Conservation (phyloP, 805 yeast species). For the Ogataea angusta region DNA sequence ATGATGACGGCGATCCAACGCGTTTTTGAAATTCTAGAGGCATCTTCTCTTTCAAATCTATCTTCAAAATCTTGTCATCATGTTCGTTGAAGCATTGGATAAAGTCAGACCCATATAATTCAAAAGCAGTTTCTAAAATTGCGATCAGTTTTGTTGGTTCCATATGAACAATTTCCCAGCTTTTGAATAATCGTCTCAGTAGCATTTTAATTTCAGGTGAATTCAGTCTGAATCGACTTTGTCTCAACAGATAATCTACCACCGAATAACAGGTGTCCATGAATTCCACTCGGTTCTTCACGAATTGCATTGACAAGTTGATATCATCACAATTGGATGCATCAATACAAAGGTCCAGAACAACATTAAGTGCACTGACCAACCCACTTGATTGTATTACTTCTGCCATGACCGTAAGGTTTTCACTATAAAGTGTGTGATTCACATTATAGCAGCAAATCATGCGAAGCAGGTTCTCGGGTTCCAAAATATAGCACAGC, state of each 20-base stretch:
- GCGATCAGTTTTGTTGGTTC: slow-evolving; percentile 12
- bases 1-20: slow-evolving; percentile 1
- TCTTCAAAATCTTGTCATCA: slow-evolving; percentile 11
- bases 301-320: slow-evolving; percentile 30
- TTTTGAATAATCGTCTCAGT: slow-evolving; percentile 23
- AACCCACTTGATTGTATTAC: slow-evolving; percentile 18
- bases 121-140: slow-evolving; percentile 14
- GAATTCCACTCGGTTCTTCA: slow-evolving; percentile 25
- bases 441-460: slow-evolving; percentile 18
- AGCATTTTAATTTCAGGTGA: slow-evolving; percentile 20
- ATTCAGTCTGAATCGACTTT: slow-evolving; percentile 13
- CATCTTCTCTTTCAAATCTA: slow-evolving; percentile 11
- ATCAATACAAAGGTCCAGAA: slow-evolving; percentile 24
- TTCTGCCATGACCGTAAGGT: too few species aligned
- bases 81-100: slow-evolving; percentile 16
- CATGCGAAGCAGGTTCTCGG: slow-evolving; percentile 30
- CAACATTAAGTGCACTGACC: slow-evolving; percentile 22
- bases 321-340: slow-evolving; percentile 27
- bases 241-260: slow-evolving; percentile 8
- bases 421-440: too few species aligned
- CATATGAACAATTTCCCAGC: slow-evolving; percentile 20
- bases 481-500: slow-evolving; percentile 19
- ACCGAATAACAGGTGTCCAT: slow-evolving; percentile 22
- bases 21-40: background rate
- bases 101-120: slow-evolving; percentile 15